Evolutionary conservation across 2,329 filamentous ascomycete species (phyloP).

Genomic region (Pyrenochaeta sp.): DNA sequence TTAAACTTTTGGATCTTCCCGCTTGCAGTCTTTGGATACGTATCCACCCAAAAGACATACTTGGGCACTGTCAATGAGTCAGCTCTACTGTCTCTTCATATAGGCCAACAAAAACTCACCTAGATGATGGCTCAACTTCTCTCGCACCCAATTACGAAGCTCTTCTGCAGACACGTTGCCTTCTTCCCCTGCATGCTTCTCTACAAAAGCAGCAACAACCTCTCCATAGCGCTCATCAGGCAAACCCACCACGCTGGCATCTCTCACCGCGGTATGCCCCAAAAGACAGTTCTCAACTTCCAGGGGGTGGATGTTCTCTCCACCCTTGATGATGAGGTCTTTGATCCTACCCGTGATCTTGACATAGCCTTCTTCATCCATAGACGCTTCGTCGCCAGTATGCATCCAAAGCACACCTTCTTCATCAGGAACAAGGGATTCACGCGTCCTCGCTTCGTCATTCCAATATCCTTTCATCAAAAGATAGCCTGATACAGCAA

Average conservation of each 20-base stretch:
- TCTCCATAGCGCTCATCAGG: slow-evolving; percentile 86
- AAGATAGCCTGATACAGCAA: slow-evolving; percentile 83
- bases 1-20: slow-evolving; percentile 98
- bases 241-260: slow-evolving; percentile 84
- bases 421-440: slow-evolving; percentile 69
- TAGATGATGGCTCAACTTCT: slow-evolving; percentile 74
- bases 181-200: slow-evolving; percentile 55
- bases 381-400: slow-evolving; percentile 88
- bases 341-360: slow-evolving; percentile 92
- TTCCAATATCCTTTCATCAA: slow-evolving; percentile 92
- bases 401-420: slow-evolving; percentile 79
- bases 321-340: slow-evolving; percentile 92
- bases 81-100: background rate
- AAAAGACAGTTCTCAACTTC: slow-evolving; percentile 92
- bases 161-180: slow-evolving; percentile 63
- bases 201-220: slow-evolving; percentile 83
- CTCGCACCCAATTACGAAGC: slow-evolving; percentile 75
- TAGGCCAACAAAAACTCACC: slow-evolving; percentile 52
- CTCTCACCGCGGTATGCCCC: slow-evolving; percentile 72
- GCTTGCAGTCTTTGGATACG: slow-evolving; percentile 94
- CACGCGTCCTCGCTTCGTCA: slow-evolving; percentile 73
- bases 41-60: slow-evolving; percentile 84
- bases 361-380: slow-evolving; percentile 85
- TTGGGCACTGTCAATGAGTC: slow-evolving; percentile 69
- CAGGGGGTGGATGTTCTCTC: slow-evolving; percentile 94